Percentiles rank a stretch among this genome's conserved stretches.
Evolutionary conservation across 306 rosid species (phyloP).

Genomic region (Begonia loranthoides): DNA sequence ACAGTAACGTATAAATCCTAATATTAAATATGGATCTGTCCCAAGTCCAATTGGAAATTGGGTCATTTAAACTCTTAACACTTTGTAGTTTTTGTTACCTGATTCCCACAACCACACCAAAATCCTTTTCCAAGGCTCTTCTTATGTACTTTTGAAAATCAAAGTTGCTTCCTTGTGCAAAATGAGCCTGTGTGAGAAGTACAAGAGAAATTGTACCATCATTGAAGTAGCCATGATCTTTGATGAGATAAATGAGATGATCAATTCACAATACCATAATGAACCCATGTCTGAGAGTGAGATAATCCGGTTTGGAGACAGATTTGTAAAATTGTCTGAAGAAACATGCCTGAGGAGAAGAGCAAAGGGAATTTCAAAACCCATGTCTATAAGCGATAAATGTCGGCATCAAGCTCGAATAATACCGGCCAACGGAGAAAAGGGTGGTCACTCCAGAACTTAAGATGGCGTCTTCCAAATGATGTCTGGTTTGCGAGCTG

Average conservation of each 20-base stretch:
- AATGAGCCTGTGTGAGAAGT: slow-evolving; percentile 40
- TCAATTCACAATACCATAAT: slow-evolving; percentile 28
- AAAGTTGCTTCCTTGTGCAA: slow-evolving; percentile 43
- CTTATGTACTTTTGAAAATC: slow-evolving; percentile 58
- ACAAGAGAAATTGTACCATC: background rate
- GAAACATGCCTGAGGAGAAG: slow-evolving; percentile 1
- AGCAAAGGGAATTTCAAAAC: slow-evolving; percentile 24
- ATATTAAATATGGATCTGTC: too few species aligned
- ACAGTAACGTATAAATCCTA: too few species aligned
- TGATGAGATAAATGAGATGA: background rate
- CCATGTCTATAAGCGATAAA: background rate
- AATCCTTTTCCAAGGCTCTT: slow-evolving; percentile 72
- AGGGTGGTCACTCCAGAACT: slow-evolving; percentile 38
- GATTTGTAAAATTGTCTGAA: slow-evolving; percentile 49
- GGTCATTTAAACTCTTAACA: background rate
- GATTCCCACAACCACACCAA: slow-evolving; percentile 52
- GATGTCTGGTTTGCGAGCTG: slow-evolving; percentile 58
- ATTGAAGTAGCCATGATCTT: background rate
- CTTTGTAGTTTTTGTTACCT: slow-evolving; percentile 16
- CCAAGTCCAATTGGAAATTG: too few species aligned
- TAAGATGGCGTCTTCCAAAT: slow-evolving; percentile 39
- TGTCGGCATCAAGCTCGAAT: background rate
- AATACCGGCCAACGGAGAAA: slow-evolving; percentile 34
- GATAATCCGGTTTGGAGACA: slow-evolving; percentile 53
- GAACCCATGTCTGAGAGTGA: slow-evolving; percentile 60